Evolutionary conservation across 495 filamentous ascomycete genomes (phyloP).

Genomic region (Penicillium atrosanguineum): DNA sequence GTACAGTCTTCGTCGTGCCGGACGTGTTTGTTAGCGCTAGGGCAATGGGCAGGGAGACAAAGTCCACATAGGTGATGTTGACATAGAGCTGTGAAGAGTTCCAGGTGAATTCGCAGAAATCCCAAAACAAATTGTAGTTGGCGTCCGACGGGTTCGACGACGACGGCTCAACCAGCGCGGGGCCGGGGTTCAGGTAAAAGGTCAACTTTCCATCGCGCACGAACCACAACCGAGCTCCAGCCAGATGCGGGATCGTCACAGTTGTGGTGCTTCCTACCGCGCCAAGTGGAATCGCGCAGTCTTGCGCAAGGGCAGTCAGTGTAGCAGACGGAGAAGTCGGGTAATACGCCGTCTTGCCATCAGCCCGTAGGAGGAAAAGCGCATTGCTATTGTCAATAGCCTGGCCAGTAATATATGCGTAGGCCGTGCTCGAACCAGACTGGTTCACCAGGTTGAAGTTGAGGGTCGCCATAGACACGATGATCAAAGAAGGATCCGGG

Average conservation of each 20-base stretch:
- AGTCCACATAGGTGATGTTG: constrained; percentile 76
- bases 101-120: constrained; percentile 74
- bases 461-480: constrained; percentile 41
- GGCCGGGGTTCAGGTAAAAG: constrained; percentile 68
- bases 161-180: constrained; percentile 68
- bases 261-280: constrained; percentile 54
- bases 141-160: constrained; percentile 63
- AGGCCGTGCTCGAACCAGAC: constrained; percentile 57
- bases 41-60: constrained; percentile 64
- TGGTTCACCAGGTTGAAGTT: constrained; percentile 62
- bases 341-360: constrained; percentile 56
- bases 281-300: constrained; percentile 64
- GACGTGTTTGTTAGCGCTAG: constrained; percentile 55
- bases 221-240: constrained; percentile 71
- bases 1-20: constrained; percentile 52
- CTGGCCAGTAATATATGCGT: constrained; percentile 68
- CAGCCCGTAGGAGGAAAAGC: constrained; percentile 59
- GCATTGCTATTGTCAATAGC: constrained; percentile 59
- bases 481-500: neutral
- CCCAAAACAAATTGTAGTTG: constrained; percentile 64
- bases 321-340: constrained; percentile 49
- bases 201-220: constrained; percentile 56
- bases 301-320: constrained; percentile 40
- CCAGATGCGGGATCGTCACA: constrained; percentile 64
- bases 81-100: constrained; percentile 65